A percentile compares a stretch with the other conserved stretches of the same genome.
Conservation (phyloP, 2,329 filamentous ascomycete species). For the Zopfia rhizophila region DNA sequence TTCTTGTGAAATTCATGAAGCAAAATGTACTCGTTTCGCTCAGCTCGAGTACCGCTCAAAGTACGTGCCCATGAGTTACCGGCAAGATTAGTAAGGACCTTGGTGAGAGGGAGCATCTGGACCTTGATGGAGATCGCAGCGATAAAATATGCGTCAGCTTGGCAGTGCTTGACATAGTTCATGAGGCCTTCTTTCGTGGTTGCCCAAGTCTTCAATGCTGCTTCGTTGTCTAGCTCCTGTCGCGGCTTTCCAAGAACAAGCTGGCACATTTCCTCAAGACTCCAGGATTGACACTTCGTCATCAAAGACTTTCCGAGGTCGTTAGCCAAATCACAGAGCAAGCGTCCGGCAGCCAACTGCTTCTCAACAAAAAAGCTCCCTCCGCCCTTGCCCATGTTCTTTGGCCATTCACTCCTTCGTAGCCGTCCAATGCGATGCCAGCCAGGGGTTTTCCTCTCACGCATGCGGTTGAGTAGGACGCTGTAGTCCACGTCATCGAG, state of each 20-base stretch:
- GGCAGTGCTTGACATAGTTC: conserved; percentile 93
- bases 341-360: conserved; percentile 85
- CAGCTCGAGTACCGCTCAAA: conserved; percentile 91
- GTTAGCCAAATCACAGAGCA: conserved; percentile 94
- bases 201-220: conserved; percentile 86
- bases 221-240: conserved; percentile 88
- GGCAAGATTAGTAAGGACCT: conserved; percentile 93
- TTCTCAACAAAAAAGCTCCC: conserved; percentile 94
- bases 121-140: conserved; percentile 88
- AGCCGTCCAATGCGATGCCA: conserved; percentile 95
- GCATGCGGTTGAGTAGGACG: conserved; percentile 84
- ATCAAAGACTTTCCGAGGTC: conserved; percentile 97
- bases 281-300: conserved; percentile 98
- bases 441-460: conserved; percentile 89
- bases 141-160: conserved; percentile 95
- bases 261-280: conserved; percentile 95
- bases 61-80: conserved; percentile 99
- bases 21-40: conserved; percentile 99
- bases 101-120: conserved; percentile 92
- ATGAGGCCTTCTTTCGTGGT: conserved; percentile 84
- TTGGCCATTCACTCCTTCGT: conserved; percentile 85
- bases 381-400: conserved; percentile 83
- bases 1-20: conserved; percentile 96
- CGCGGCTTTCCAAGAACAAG: conserved; percentile 83
- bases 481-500: conserved; percentile 98